A percentile compares a stretch with the other conserved stretches of the same genome.
Evolutionary conservation across 2,329 filamentous ascomycete genomes (phyloP).

Genomic region (Stachybotrys chartarum): DNA sequence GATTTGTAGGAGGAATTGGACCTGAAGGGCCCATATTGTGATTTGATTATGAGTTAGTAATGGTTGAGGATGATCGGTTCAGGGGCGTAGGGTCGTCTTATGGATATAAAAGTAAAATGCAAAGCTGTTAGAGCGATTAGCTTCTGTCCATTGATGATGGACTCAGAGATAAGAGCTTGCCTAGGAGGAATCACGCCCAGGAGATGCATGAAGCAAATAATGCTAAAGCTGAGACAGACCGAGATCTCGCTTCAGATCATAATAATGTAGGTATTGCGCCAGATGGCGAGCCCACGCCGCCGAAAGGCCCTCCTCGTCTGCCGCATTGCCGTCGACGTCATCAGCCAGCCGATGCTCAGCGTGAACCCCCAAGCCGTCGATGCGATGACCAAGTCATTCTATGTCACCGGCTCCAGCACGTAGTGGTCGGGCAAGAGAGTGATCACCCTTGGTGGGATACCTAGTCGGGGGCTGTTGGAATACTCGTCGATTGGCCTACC

Average conservation of each 20-base stretch:
- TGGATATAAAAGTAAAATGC: constrained; percentile 18
- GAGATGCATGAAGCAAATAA: constrained; percentile 24
- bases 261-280: constrained; percentile 33
- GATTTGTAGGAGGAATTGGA: too few species aligned
- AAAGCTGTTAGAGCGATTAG: too few species aligned
- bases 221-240: constrained; percentile 31
- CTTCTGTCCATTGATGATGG: too few species aligned
- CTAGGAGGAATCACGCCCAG: constrained; percentile 14
- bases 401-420: constrained; percentile 11
- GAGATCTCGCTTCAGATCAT: constrained; percentile 40
- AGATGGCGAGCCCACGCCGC: constrained; percentile 20
- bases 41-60: constrained; percentile 7
- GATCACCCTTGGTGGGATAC: too few species aligned
- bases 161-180: too few species aligned
- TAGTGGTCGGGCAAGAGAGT: constrained; percentile 15
- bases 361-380: constrained; percentile 30
- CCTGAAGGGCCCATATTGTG: constrained; percentile 17
- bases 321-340: too few species aligned
- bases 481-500: too few species aligned
- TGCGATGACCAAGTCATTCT: constrained; percentile 16
- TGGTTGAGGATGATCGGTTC: not conserved
- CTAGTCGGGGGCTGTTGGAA: too few species aligned
- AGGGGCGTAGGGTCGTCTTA: constrained; percentile 4
- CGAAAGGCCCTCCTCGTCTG: constrained; percentile 26
- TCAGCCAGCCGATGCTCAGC: constrained; percentile 33